These are phyloP conservation scores for Fomitopsis palustris DNA, from an alignment of 1,284 basidiomycete genomes.

Conservation along the genomic window DNA sequence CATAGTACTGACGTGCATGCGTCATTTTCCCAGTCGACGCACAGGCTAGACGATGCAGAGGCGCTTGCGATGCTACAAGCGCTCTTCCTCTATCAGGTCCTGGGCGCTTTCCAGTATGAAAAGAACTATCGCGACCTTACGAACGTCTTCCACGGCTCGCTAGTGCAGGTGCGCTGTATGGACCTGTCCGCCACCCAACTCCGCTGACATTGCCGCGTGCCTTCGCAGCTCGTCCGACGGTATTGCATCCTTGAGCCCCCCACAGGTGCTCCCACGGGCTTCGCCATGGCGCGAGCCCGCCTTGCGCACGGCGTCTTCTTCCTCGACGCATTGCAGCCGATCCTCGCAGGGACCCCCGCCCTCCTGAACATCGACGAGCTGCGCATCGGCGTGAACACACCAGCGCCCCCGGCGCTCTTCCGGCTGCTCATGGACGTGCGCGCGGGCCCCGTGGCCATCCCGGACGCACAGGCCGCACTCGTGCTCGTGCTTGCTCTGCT, in stretches of 20 bases:
- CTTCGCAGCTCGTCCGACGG: background rate
- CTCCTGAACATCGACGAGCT: constrained; percentile 3
- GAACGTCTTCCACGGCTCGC: background rate
- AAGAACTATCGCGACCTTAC: constrained; percentile 1
- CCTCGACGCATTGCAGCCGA: constrained; percentile 1
- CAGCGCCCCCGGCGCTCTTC: background rate
- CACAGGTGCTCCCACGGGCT: background rate
- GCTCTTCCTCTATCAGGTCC: constrained; percentile 1
- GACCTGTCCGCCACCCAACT: background rate
- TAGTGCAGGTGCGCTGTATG: background rate
- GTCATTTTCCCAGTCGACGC: background rate
- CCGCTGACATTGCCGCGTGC: background rate
- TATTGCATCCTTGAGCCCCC: background rate
- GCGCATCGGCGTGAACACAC: background rate
- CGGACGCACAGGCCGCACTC: background rate
- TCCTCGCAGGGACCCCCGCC: background rate
- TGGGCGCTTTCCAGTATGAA: background rate
- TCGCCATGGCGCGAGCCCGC: background rate
- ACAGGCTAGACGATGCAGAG: background rate
- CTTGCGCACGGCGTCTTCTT: constrained; percentile 1
- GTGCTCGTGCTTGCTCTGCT: background rate
- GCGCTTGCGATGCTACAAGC: constrained; percentile 1
- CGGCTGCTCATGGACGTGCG: background rate
- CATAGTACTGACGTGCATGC: background rate
- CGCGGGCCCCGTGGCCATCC: background rate